phyloP scores from a whole-genome alignment of 2,329 filamentous ascomycete species.

The Zymoseptoria brevis region DNA sequence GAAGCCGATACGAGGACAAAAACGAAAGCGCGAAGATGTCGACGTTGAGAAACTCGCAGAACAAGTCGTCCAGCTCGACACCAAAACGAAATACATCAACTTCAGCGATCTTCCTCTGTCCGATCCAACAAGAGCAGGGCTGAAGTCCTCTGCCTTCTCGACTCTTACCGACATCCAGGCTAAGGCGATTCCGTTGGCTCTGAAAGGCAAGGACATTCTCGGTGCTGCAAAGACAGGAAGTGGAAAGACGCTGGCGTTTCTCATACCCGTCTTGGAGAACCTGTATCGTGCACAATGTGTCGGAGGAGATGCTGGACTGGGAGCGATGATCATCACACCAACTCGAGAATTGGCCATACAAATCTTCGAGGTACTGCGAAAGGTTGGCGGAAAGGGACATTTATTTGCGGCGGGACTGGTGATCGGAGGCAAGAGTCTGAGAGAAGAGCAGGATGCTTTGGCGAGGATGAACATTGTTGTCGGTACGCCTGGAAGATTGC shows the following conservation, averaged over 20 bases:
- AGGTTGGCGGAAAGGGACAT: slow-evolving; percentile 76
- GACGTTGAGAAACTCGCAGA: slow-evolving; percentile 24
- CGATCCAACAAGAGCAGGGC: slow-evolving; percentile 65
- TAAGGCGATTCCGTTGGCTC: slow-evolving; percentile 75
- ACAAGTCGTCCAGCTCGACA: slow-evolving; percentile 44
- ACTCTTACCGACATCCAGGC: slow-evolving; percentile 86
- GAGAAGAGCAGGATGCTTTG: slow-evolving; percentile 77
- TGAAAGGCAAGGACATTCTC: slow-evolving; percentile 81
- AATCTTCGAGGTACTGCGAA: slow-evolving; percentile 89
- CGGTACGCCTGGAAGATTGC: slow-evolving; percentile 86
- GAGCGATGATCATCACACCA: slow-evolving; percentile 85
- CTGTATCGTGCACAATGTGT: slow-evolving; percentile 85
- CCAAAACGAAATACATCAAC: slow-evolving; percentile 53
- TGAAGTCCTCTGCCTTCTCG: slow-evolving; percentile 82
- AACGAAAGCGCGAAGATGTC: slow-evolving; percentile 20
- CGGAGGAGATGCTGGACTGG: slow-evolving; percentile 74
- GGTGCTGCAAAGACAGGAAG: slow-evolving; percentile 93
- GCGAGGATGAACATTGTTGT: slow-evolving; percentile 94
- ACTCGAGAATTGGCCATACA: slow-evolving; percentile 93
- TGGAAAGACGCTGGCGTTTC: slow-evolving; percentile 89
- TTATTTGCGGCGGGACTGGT: slow-evolving; percentile 86
- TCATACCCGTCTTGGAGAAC: slow-evolving; percentile 86
- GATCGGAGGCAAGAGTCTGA: slow-evolving; percentile 85
- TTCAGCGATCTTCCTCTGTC: slow-evolving; percentile 86
- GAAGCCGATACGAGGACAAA: slow-evolving; percentile 40